Base-by-base conservation (phyloP, 768 basidiomycete species). In the Hypsizygus marmoreus region DNA sequence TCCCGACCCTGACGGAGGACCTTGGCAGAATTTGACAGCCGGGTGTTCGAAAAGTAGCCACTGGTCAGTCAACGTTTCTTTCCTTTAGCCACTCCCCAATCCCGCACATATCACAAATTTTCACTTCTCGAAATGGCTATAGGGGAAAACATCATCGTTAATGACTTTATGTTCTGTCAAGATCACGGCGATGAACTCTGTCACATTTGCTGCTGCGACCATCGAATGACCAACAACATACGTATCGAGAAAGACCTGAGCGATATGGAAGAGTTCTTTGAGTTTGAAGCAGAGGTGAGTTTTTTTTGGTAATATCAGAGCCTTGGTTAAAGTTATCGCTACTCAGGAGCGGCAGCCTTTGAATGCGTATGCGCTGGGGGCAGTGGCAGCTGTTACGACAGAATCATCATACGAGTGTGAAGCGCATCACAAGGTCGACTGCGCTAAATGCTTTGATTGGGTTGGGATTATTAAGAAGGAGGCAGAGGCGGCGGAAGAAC, bases 381-480 rank as follows among this genome's bases (percentile, higher is more conserved):
- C 58, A 8, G 53, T 58, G 25, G 41, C 37, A 4, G 52, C 43
- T 13, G 17, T 40, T 25, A 44, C 31, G 20, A 37, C 32, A 14
- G 39, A 47, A n/a, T 49, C 49, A 5, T 25, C 53, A 19, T 67
- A 53, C 37, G 45, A 66, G 36, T 68, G 70, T 50, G 43, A 43
- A 20, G 40, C 46, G 29, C 70, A 71, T 43, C 39, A 56, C 23
- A 52, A 32, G 12, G 49, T 61, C 14, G 62, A 70, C 33, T 71
- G 70, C 36, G 35, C 39, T 8, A 49, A 32, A 12, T 72, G 70
- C 48, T 71, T 72, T 29, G 53, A 70, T 49, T 72, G 70, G 70
- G 58, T 61, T 11, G 47, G 36, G n/a, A 45, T 64, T 25, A 56
- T 69, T 16, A 61, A 57, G 36, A 46, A 56, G 20, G 58, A 65